A percentile compares a stretch with the other conserved stretches of the same genome.
phyloP scores from a whole-genome alignment of 2,329 filamentous ascomycete species.

The Hymenoscyphus occultus region DNA sequence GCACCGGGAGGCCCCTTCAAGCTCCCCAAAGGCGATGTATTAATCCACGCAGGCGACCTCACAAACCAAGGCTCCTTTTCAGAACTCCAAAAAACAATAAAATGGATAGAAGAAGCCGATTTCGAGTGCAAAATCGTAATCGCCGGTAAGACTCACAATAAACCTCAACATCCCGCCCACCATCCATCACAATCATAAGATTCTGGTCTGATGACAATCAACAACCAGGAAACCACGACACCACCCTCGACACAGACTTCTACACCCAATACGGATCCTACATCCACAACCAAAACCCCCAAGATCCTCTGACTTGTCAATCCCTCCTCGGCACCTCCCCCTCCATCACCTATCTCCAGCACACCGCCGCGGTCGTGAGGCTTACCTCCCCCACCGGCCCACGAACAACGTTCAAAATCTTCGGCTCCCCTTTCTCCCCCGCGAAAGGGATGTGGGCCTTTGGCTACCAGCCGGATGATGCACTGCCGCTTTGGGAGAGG shows the following conservation, averaged over 20 bases:
- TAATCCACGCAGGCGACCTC: conserved; percentile 74
- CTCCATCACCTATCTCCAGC: conserved; percentile 62
- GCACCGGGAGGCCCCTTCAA: conserved; percentile 50
- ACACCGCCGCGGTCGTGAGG: conserved; percentile 52
- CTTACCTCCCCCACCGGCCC: conserved; percentile 55
- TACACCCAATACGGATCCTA: conserved; percentile 50
- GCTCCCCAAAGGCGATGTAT: conserved; percentile 68
- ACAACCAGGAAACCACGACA: conserved; percentile 67
- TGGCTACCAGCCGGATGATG: conserved; percentile 49
- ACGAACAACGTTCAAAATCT: conserved; percentile 61
- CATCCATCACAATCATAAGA: neutral
- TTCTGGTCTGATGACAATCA: conserved; percentile 13
- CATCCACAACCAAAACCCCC: conserved; percentile 55
- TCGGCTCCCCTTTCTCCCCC: conserved; percentile 68
- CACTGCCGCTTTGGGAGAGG: conserved; percentile 52
- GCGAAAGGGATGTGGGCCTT: conserved; percentile 62
- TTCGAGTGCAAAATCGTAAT: conserved; percentile 71
- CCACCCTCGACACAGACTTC: conserved; percentile 65
- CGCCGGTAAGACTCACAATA: conserved; percentile 49
- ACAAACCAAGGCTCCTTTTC: conserved; percentile 66
- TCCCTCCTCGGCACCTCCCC: conserved; percentile 43
- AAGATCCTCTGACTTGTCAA: conserved; percentile 53
- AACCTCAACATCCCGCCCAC: no score
- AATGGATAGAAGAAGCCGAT: conserved; percentile 64
- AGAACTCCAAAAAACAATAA: conserved; percentile 58